Base-by-base conservation (phyloP, 768 basidiomycete species). In the Coprinopsis cinerea region DNA sequence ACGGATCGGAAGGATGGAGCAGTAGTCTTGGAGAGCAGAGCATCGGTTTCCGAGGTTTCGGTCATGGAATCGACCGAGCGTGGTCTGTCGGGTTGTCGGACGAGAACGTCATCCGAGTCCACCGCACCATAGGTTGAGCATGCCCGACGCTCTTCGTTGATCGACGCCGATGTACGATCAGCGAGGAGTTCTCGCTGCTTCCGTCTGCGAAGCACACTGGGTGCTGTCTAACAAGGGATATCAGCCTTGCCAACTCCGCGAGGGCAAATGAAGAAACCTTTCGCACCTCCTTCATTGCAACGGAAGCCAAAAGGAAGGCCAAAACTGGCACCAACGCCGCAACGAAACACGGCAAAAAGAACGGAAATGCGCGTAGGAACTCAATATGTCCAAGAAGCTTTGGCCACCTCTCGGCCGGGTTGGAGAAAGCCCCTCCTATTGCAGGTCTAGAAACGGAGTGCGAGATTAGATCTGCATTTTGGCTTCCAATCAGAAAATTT, bases 291-390 rank as follows among this genome's bases (percentile, higher is more conserved):
- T 76, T 72, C 37, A 83, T 61, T 56, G 72, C 75, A 1, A 76
- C 42, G 30, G 64, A 60, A 0, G 74, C 70, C 2, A 79, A 57
- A n/a, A 76, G 22, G 68, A 74, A 77, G 1, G 75, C 74, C n/a
- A 78, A 14, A 18, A 63, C 59, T 0, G 76, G 65, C 58, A 77
- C 78, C 0, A 76, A 77, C 0, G 79, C 79, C 4, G 78, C 69
- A 13, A 81, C 73, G 9, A 77, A 69, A 54, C 83, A 84, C 7
- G 83, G 73, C 40, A 84, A 67, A 59, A 85, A 82, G 54, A 80
- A 81, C 0, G 79, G 80, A 48, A 73, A 74, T 25, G 64, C 55
- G 7, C 54, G 58, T 67, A 74, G 72, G 48, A 81, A 79, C 9
- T 62, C 58, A 24, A 55, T 59, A 1, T 57, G 53, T 6, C 61